A percentile compares a stretch with the other conserved stretches of the same genome.
phyloP scores from a whole-genome alignment of 805 yeast genomes.

The Saturnispora hagleri region DNA sequence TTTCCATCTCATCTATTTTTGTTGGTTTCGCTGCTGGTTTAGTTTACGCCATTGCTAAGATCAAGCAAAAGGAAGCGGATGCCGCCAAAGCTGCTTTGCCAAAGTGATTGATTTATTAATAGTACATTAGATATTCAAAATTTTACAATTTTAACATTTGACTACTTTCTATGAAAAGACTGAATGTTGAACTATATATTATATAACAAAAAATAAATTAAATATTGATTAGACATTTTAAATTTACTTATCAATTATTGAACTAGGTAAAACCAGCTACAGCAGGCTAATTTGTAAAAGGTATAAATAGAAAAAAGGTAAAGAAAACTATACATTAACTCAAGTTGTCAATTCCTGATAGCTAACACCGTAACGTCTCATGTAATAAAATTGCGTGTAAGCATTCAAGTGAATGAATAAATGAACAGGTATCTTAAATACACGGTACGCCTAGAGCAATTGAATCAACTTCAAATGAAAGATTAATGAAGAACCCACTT shows the following conservation, averaged over 20 bases:
- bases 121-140: not conserved
- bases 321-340: not conserved
- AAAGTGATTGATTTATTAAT: conserved; percentile 16
- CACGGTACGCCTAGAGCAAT: conserved; percentile 56
- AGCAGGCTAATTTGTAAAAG: not conserved
- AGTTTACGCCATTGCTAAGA: conserved; percentile 92
- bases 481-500: not conserved
- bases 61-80: conserved; percentile 59
- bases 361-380: conserved; percentile 53
- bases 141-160: not conserved
- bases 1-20: conserved; percentile 79
- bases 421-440: conserved; percentile 27
- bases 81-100: conserved; percentile 23
- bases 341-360: conserved; percentile 37
- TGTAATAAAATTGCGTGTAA: conserved; percentile 18
- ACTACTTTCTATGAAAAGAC: not conserved
- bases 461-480: not conserved
- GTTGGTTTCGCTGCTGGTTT: conserved; percentile 94
- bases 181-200: not conserved
- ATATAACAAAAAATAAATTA: too few species aligned
- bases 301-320: not conserved
- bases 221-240: not conserved
- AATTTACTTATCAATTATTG: not conserved
- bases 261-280: not conserved
- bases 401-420: conserved; percentile 1